Conservation (phyloP, 2,329 filamentous ascomycete species). For the Verticillium albo-atrum region DNA sequence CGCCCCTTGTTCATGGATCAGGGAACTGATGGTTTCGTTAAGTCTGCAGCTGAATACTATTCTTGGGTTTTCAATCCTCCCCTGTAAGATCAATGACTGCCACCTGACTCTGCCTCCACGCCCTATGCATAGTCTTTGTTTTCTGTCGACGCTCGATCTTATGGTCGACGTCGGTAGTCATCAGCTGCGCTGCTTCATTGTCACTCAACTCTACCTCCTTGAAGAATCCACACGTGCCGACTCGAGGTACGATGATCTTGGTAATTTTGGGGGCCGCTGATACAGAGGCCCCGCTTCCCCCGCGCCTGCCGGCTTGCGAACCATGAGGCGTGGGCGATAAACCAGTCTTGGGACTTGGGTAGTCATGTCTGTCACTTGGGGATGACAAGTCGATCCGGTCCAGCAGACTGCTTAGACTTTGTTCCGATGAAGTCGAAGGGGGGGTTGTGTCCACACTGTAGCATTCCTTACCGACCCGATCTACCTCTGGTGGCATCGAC, state of each 20-base stretch:
- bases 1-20: no score
- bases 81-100: conserved; percentile 12
- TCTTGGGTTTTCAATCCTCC: background rate
- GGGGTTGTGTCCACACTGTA: background rate
- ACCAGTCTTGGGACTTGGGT: background rate
- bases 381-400: background rate
- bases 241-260: background rate
- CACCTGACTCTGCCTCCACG: conserved; percentile 4
- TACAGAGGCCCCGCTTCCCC: background rate
- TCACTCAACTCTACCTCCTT: conserved; percentile 24
- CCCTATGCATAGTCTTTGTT: background rate
- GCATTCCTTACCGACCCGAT: background rate
- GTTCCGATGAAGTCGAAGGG: background rate
- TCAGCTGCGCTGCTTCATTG: conserved; percentile 19
- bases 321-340: background rate
- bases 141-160: background rate
- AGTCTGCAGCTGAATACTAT: background rate
- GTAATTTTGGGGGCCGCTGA: background rate
- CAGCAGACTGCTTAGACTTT: background rate
- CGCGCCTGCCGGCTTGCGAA: background rate
- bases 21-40: background rate
- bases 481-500: background rate
- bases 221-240: conserved; percentile 28
- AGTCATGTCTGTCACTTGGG: background rate
- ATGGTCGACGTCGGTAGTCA: background rate